A percentile compares a stretch with the other conserved stretches of the same genome.
These are phyloP conservation scores for Aspergillus terreus DNA, from an alignment of 2,329 filamentous ascomycete genomes.

Conservation along the genomic window DNA sequence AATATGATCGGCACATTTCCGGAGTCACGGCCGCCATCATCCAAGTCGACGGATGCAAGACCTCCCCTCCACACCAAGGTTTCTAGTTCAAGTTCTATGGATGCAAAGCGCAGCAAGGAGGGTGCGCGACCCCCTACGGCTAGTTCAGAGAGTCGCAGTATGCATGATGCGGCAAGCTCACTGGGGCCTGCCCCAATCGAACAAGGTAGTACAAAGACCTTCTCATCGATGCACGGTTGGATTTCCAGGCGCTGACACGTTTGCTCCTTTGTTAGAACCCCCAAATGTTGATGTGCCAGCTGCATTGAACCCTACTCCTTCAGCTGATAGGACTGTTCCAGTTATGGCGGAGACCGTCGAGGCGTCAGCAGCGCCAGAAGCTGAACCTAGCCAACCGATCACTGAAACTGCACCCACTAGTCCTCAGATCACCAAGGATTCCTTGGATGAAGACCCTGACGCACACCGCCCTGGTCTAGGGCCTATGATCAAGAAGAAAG, in stretches of 20 bases:
- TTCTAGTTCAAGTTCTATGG: slow-evolving; percentile 14
- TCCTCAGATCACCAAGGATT: slow-evolving; percentile 11
- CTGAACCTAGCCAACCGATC: slow-evolving; percentile 7
- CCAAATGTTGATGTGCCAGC: slow-evolving; percentile 18
- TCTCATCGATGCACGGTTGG: slow-evolving; percentile 30
- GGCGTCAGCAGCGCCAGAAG: slow-evolving; percentile 4
- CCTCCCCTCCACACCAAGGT: slow-evolving; percentile 17
- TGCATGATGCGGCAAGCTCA: slow-evolving; percentile 21
- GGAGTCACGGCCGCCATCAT: slow-evolving; percentile 23
- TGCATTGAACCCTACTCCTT: slow-evolving; percentile 19
- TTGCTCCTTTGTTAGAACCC: slow-evolving; percentile 12
- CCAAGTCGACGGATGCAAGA: slow-evolving; percentile 19
- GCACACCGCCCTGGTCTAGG: slow-evolving; percentile 71
- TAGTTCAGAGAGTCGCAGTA: slow-evolving; percentile 21
- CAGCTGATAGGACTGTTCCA: slow-evolving; percentile 8
- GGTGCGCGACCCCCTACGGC: slow-evolving; percentile 28
- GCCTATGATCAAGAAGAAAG: slow-evolving; percentile 85
- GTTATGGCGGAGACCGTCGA: slow-evolving; percentile 8
- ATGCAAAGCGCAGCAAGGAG: slow-evolving; percentile 23
- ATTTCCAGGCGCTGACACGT: slow-evolving; percentile 28
- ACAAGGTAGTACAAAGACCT: slow-evolving; percentile 28
- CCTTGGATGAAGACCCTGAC: slow-evolving; percentile 48
- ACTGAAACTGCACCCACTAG: slow-evolving; percentile 9
- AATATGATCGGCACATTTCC: slow-evolving; percentile 18
- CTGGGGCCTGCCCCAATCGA: slow-evolving; percentile 27